phyloP scores from a whole-genome alignment of 2,329 filamentous ascomycete genomes.

The Phialophora tarda region DNA sequence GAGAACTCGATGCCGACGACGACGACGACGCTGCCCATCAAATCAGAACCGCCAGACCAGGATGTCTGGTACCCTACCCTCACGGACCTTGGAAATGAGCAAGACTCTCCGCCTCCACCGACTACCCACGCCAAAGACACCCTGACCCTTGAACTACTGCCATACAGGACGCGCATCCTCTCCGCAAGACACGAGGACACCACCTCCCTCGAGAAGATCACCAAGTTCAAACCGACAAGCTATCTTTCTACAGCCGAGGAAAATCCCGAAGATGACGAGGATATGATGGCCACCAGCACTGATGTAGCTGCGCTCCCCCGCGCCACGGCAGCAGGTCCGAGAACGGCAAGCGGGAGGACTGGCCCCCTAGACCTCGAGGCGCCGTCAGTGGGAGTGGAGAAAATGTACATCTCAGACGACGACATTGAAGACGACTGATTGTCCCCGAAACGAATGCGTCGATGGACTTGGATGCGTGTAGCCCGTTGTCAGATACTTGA shows the following conservation, averaged over 20 bases:
- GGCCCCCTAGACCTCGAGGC: not conserved
- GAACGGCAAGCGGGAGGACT: not conserved
- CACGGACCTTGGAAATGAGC: conserved; percentile 17
- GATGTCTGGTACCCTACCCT: not conserved
- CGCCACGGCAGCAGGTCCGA: not conserved
- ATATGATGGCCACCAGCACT: conserved; percentile 45
- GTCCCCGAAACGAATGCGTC: not conserved
- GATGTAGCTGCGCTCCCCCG: not conserved
- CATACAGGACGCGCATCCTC: conserved; percentile 76
- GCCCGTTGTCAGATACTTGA: not conserved
- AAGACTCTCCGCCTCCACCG: conserved; percentile 41
- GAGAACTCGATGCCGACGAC: not conserved
- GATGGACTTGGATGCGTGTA: not conserved
- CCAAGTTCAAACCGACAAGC: conserved; percentile 56
- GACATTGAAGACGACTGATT: conserved; percentile 74
- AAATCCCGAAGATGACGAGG: conserved; percentile 53
- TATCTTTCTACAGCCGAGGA: conserved; percentile 48
- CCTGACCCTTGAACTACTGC: conserved; percentile 82
- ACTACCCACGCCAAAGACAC: conserved; percentile 66
- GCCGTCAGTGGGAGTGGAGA: conserved; percentile 62
- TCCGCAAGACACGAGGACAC: conserved; percentile 47
- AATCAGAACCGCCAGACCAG: conserved; percentile 8
- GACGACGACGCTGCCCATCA: not conserved
- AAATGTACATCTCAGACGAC: conserved; percentile 77
- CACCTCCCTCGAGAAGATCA: conserved; percentile 70